phyloP scores from a whole-genome alignment of 106 monocot genomes.

The Dioscorea zingiberensis region DNA sequence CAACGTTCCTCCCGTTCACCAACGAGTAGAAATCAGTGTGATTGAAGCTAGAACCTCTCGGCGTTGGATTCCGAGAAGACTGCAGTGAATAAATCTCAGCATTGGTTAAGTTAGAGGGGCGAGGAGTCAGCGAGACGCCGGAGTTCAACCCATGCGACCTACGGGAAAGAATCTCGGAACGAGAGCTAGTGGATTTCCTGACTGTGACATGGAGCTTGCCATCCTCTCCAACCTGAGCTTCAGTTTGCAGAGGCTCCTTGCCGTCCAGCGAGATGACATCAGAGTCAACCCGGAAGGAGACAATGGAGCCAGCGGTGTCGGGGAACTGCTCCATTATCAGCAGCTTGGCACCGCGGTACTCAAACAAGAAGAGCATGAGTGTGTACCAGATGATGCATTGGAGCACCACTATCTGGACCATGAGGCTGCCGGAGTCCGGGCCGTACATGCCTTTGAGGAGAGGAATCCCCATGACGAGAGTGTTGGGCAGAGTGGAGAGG shows the following conservation, averaged over 20 bases:
- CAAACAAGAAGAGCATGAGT: constrained; percentile 47
- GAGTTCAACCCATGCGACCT: constrained; percentile 11
- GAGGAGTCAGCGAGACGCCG: constrained; percentile 20
- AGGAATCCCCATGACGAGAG: constrained; percentile 54
- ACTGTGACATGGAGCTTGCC: constrained; percentile 39
- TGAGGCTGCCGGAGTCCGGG: constrained; percentile 24
- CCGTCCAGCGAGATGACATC: constrained; percentile 41
- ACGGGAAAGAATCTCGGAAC: constrained; percentile 9
- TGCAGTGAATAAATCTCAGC: constrained; percentile 52
- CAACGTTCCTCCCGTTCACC: constrained; percentile 5
- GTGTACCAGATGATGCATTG: constrained; percentile 60
- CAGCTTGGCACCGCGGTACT: constrained; percentile 36
- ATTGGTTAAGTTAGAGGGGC: constrained; percentile 42
- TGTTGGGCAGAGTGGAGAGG: constrained; percentile 47
- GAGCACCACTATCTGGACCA: constrained; percentile 55
- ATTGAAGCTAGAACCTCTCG: constrained; percentile 40
- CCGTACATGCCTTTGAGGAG: constrained; percentile 51
- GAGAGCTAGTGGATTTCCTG: constrained; percentile 25
- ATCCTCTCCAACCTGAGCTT: constrained; percentile 37
- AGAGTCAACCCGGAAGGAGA: constrained; percentile 42
- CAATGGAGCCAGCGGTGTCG: constrained; percentile 37
- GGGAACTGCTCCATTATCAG: constrained; percentile 49
- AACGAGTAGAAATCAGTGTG: constrained; percentile 33
- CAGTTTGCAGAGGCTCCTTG: constrained; percentile 35
- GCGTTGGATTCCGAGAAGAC: constrained; percentile 36